Conservation (phyloP, 371 early-diverging fungal species). For the Modicella reniformis region DNA sequence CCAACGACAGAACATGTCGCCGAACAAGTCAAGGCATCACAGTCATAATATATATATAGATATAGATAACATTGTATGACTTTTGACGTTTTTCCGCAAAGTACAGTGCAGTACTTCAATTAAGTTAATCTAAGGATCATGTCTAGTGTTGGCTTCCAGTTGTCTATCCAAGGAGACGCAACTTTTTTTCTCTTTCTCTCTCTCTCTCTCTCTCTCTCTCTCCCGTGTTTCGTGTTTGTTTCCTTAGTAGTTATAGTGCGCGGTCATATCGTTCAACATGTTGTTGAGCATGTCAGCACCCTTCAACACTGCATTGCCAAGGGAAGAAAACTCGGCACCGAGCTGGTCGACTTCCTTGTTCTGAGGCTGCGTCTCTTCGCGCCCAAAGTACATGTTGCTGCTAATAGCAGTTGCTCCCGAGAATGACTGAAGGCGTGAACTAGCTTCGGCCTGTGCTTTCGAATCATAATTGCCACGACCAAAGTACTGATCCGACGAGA, state of each 20-base stretch:
- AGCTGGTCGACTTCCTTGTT: constrained; percentile 52
- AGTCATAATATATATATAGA: too few species aligned
- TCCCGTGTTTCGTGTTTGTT: too few species aligned
- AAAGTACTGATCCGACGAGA: constrained; percentile 92
- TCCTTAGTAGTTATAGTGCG: constrained; percentile 53
- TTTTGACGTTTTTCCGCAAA: too few species aligned
- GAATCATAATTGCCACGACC: constrained; percentile 79
- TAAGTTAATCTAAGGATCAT: too few species aligned
- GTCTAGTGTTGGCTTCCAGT: too few species aligned
- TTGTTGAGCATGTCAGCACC: constrained; percentile 58
- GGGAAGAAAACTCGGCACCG: constrained; percentile 70
- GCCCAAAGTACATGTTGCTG: constrained; percentile 84
- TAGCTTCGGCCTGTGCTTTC: constrained; percentile 70
- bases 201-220: not conserved
- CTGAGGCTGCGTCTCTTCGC: constrained; percentile 61
- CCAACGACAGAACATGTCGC: constrained; percentile 48
- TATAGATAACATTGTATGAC: too few species aligned
- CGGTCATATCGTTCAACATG: constrained; percentile 53
- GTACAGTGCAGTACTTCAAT: too few species aligned
- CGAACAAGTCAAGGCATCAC: constrained; percentile 34
- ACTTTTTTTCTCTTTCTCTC: too few species aligned
- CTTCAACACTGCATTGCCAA: constrained; percentile 76
- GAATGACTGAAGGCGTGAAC: constrained; percentile 75
- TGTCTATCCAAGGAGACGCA: not conserved
- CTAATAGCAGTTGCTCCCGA: constrained; percentile 80